Conservation (phyloP, 306 rosid species). For the peach (Prunus persica) region Prunus_persica_NCBIv2 NC_034012.1:16202001-16202500, state of each 20-base stretch:
- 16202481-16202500: slow-evolving; percentile 52
- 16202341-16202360: slow-evolving; percentile 1
- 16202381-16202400: slow-evolving; percentile 40
- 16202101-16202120: too few species aligned
- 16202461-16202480: slow-evolving; percentile 45
- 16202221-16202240: background rate
- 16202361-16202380: background rate
- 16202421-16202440: slow-evolving; percentile 24
- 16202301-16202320: background rate
- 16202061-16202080: too few species aligned
- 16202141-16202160: too few species aligned
- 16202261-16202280: too few species aligned
- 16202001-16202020: too few species aligned
- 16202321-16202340: background rate
- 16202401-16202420: slow-evolving; percentile 25
- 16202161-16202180: too few species aligned
- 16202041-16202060: too few species aligned
- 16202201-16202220: background rate
- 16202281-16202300: background rate
- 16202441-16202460: slow-evolving; percentile 28
- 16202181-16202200: too few species aligned
- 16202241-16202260: background rate
- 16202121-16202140: too few species aligned
- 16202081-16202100: too few species aligned
- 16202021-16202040: too few species aligned